Percentiles rank a stretch among this genome's conserved stretches.
Conservation (phyloP, 2,329 filamentous ascomycete genomes). For the Erysiphe pulchra region DNA sequence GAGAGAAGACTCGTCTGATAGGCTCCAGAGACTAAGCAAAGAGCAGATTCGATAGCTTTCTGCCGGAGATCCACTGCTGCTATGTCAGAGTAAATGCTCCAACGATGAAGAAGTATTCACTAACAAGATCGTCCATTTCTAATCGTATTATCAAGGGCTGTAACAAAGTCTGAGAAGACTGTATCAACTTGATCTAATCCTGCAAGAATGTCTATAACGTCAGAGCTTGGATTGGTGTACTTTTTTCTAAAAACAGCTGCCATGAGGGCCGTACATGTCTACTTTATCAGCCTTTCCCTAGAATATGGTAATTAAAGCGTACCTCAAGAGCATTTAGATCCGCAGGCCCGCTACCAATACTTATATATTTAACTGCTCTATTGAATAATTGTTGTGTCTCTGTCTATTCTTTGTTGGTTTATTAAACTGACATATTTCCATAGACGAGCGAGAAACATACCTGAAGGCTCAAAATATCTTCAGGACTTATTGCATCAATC, state of each 20-base stretch:
- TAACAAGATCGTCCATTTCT: slow-evolving; percentile 45
- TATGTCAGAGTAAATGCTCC: slow-evolving; percentile 8
- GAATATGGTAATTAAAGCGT: slow-evolving; percentile 13
- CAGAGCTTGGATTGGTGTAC: slow-evolving; percentile 85
- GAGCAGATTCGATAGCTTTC: slow-evolving; percentile 56
- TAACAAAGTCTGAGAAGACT: slow-evolving; percentile 72
- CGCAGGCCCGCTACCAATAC: slow-evolving; percentile 28
- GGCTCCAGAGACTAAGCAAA: slow-evolving; percentile 73
- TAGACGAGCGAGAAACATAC: slow-evolving; percentile 24
- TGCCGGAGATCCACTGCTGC: slow-evolving; percentile 43
- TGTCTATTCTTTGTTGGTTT: slow-evolving; percentile 5
- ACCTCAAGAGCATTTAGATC: slow-evolving; percentile 74
- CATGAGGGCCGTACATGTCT: slow-evolving; percentile 82
- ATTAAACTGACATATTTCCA: neutral
- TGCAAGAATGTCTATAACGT: slow-evolving; percentile 73
- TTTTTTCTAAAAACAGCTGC: slow-evolving; percentile 61
- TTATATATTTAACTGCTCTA: slow-evolving; percentile 43
- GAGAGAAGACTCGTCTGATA: slow-evolving; percentile 87
- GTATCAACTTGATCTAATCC: slow-evolving; percentile 72
- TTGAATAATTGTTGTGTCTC: slow-evolving; percentile 38
- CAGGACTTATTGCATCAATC: slow-evolving; percentile 42
- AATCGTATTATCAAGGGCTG: slow-evolving; percentile 58
- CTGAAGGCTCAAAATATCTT: slow-evolving; percentile 54
- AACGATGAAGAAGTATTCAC: slow-evolving; percentile 12
- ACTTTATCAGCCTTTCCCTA: slow-evolving; percentile 17